A percentile compares a stretch with the other conserved stretches of the same genome.
Evolutionary conservation across 1,284 basidiomycete species (phyloP).

Genomic region (Rhodotorula sp.): DNA sequence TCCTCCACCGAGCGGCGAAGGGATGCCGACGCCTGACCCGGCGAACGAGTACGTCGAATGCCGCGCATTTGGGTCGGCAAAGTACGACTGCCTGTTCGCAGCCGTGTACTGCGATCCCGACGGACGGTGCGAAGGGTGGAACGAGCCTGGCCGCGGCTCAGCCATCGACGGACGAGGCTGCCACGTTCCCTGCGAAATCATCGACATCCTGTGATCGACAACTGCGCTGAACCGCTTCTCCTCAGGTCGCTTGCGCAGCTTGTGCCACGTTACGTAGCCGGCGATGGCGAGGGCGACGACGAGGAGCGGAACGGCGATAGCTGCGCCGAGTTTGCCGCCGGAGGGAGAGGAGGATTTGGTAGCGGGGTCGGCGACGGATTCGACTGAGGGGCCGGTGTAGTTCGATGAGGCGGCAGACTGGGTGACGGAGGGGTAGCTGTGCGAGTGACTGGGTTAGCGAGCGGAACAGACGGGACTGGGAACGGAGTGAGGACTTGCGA

Average conservation of each 20-base stretch:
- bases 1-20: slow-evolving; percentile 19
- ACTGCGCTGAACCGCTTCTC: slow-evolving; percentile 37
- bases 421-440: slow-evolving; percentile 36
- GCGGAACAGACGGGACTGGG: no score
- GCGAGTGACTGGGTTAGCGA: not conserved
- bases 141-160: slow-evolving; percentile 18
- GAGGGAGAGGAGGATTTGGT: slow-evolving; percentile 3
- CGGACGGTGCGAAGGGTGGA: slow-evolving; percentile 11
- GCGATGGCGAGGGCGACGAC: slow-evolving; percentile 5
- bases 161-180: slow-evolving; percentile 36
- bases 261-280: slow-evolving; percentile 34
- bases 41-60: slow-evolving; percentile 28
- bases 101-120: slow-evolving; percentile 23
- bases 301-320: slow-evolving; percentile 34
- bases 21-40: slow-evolving; percentile 5
- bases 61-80: slow-evolving; percentile 16
- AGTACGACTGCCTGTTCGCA: slow-evolving; percentile 20
- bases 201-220: slow-evolving; percentile 41
- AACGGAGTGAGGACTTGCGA: slow-evolving; percentile 12
- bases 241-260: slow-evolving; percentile 19
- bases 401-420: not conserved
- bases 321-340: slow-evolving; percentile 33
- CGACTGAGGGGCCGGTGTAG: slow-evolving; percentile 35
- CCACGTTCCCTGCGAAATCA: slow-evolving; percentile 41
- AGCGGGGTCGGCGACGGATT: slow-evolving; percentile 25